Conservation (phyloP, 176 grass and related monocot species). For the Juncus inflexus region DNA sequence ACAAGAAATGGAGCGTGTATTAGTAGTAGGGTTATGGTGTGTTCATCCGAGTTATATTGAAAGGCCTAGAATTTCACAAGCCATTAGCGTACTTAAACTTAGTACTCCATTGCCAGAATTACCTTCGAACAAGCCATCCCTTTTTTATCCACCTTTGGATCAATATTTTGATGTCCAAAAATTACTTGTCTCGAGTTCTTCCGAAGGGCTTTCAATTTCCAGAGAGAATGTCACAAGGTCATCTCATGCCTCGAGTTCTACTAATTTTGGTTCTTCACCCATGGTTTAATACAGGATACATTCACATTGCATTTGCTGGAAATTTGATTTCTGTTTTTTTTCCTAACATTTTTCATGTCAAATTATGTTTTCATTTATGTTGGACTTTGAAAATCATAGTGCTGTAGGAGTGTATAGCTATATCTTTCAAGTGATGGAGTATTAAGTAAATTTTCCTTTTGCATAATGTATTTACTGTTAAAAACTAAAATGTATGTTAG, state of each 20-base stretch:
- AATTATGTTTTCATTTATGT: no score
- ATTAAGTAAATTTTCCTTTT: no score
- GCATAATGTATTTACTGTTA: no score
- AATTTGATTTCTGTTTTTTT: no score
- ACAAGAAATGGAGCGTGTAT: constrained; percentile 28
- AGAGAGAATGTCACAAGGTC: no score
- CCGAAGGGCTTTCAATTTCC: neutral
- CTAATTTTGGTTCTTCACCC: neutral
- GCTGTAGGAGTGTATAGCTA: no score
- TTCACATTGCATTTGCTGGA: no score
- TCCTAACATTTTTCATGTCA: no score
- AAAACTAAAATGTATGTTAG: no score
- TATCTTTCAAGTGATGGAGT: no score
- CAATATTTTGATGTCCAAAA: neutral
- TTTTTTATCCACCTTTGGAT: neutral
- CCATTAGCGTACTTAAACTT: constrained; percentile 21
- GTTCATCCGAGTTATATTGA: constrained; percentile 22
- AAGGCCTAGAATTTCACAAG: constrained; percentile 38
- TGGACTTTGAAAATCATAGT: no score
- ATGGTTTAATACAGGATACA: neutral
- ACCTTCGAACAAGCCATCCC: constrained; percentile 22
- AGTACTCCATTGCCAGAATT: constrained; percentile 17
- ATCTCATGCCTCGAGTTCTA: neutral
- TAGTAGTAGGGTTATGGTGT: constrained; percentile 47
- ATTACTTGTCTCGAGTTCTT: neutral